Evolutionary conservation across 2,329 filamentous ascomycete genomes (phyloP), one percentile per base, ranked within the genome.

Genomic region (Escovopsis sp.): DNA sequence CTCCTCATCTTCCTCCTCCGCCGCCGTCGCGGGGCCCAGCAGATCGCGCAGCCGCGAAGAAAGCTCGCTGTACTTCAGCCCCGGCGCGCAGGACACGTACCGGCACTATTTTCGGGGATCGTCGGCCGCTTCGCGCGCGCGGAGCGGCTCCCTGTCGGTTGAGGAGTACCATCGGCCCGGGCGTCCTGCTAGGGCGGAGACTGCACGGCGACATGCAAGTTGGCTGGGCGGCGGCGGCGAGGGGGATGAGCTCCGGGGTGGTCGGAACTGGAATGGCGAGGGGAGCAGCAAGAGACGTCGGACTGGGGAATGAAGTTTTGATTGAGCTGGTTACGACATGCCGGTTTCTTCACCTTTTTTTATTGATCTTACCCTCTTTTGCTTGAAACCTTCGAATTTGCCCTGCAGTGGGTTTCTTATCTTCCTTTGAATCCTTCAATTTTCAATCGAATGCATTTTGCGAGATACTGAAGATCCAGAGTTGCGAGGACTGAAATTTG

Each of bases 61-160:
- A 42, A 14, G 7, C 8, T 37, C 37, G 16, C 29, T 45, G 20
- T 45, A 42, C 34, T 0, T 37, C 7, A 36, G 43, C 24, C 34
- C 20, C 1, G 33, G 7, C 13, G 39, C 39, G 3, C 6, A 6
- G 33, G 13, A 32, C 43, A 3, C 7, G n/a, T 12, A 35, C 5
- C 2, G 2, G 27, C 16, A 29, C 36, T 20, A 20, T 2, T 20
- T 6, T 20, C 9, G 9, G 25, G 10, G 14, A 8, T 8, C 31
- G 20, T 20, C 20, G 20, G 20, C 20, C 20, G 20, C 20, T 20
- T 20, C 20, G 4, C 6, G 20, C 20, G 3, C 20, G 20, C 20
- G 4, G 6, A 6, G 4, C 20, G 20, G 20, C 20, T 20, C 20
- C 3, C 20, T 20, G 20, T 20, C 20, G 20, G 20, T 20, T 20